Evolutionary conservation across 495 filamentous ascomycete genomes (phyloP).

Genomic region (Cercophora sp.): DNA sequence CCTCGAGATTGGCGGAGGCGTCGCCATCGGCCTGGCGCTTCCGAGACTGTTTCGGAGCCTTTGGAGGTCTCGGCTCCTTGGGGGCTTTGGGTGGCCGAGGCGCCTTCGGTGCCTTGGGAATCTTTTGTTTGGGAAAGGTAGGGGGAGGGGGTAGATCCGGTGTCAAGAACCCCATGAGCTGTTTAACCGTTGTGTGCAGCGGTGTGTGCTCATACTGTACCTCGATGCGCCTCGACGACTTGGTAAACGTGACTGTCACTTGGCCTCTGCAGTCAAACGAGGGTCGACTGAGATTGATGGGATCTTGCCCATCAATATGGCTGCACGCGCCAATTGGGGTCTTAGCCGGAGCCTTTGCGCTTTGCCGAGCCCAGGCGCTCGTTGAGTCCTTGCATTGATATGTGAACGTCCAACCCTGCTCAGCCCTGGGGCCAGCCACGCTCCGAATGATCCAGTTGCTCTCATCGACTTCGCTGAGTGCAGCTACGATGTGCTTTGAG

Average conservation of each 20-base stretch:
- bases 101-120: constrained; percentile 36
- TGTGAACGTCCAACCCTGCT: constrained; percentile 45
- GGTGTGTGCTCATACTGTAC: constrained; percentile 47
- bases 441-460: constrained; percentile 41
- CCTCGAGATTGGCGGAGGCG: constrained; percentile 24
- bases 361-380: constrained; percentile 41
- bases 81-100: constrained; percentile 55
- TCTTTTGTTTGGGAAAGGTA: constrained; percentile 15
- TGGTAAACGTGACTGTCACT: constrained; percentile 40
- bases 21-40: constrained; percentile 53
- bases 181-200: constrained; percentile 42
- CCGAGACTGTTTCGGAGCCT: constrained; percentile 52
- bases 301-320: constrained; percentile 35
- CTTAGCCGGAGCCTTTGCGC: constrained; percentile 33
- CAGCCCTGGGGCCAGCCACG: constrained; percentile 32
- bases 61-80: constrained; percentile 31
- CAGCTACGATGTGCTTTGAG: constrained; percentile 36
- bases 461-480: constrained; percentile 34
- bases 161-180: constrained; percentile 37
- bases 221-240: constrained; percentile 32
- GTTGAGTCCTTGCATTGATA: constrained; percentile 48
- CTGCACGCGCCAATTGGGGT: constrained; percentile 40
- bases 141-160: constrained; percentile 22
- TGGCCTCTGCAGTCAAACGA: constrained; percentile 49
- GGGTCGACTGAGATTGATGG: constrained; percentile 39